Percentiles rank a stretch among this genome's conserved stretches.
Conservation (phyloP, 768 basidiomycete genomes). For the Amylocystis lapponica region DNA sequence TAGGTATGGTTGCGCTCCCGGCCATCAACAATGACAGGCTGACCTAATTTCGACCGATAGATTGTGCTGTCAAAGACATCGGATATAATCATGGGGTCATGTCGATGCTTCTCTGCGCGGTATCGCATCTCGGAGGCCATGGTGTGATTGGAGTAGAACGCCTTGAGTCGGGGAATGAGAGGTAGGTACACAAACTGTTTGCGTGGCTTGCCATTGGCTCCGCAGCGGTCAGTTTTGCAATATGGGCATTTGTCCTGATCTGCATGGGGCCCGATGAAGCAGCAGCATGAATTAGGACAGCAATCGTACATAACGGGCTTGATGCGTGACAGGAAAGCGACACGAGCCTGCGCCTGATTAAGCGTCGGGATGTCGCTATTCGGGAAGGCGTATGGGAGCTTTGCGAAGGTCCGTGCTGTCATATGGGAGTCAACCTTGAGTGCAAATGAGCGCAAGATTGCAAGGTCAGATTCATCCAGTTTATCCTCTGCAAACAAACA, state of each 20-base stretch:
- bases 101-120: slow-evolving; percentile 6
- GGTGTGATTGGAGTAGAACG: not conserved
- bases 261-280: slow-evolving; percentile 11
- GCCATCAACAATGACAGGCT: slow-evolving; percentile 24
- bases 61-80: slow-evolving; percentile 33
- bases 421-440: slow-evolving; percentile 6
- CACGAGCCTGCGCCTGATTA: not conserved
- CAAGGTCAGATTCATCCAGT: not conserved
- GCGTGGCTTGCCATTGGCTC: slow-evolving; percentile 6
- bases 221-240: slow-evolving; percentile 12
- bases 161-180: slow-evolving; percentile 14
- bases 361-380: not conserved
- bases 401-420: not conserved
- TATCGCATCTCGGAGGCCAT: slow-evolving; percentile 8
- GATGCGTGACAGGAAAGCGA: slow-evolving; percentile 12
- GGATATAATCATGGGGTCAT: slow-evolving; percentile 14
- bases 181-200: slow-evolving; percentile 17
- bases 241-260: slow-evolving; percentile 9
- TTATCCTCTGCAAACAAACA: not conserved
- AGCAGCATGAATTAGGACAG: slow-evolving; percentile 18
- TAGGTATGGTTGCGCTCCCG: slow-evolving; percentile 18
- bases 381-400: slow-evolving; percentile 7
- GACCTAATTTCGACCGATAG: slow-evolving; percentile 23
- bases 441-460: slow-evolving; percentile 1
- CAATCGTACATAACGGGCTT: slow-evolving; percentile 13